Evolutionary conservation across 2,329 filamentous ascomycete species (phyloP).

Genomic region (Diaporthe australafricana): DNA sequence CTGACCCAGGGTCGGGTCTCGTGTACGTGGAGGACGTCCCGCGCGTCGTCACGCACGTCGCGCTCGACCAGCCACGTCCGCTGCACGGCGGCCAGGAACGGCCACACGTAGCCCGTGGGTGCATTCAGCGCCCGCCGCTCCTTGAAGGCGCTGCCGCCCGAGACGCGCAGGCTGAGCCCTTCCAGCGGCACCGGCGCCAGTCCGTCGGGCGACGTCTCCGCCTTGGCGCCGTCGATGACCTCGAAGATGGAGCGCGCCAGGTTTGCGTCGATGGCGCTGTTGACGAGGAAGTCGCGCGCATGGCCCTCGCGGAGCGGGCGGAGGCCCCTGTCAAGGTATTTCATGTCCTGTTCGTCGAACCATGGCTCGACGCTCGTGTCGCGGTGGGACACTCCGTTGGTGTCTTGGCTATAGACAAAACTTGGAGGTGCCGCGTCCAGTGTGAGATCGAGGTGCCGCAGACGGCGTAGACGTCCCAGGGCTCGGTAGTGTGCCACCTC

Average conservation of each 20-base stretch:
- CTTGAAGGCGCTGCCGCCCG: too few relatives aligned
- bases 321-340: neutral
- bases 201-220: neutral
- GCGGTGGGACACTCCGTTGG: too few relatives aligned
- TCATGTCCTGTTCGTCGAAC: conserved; percentile 26
- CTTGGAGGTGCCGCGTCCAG: conserved; percentile 18
- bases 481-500: conserved; percentile 31
- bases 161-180: neutral
- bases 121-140: neutral
- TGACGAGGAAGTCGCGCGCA: conserved; percentile 19
- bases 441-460: conserved; percentile 10
- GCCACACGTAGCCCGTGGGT: neutral
- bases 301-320: conserved; percentile 29
- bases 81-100: conserved; percentile 25
- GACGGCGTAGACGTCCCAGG: conserved; percentile 26
- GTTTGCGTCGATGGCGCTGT: conserved; percentile 33
- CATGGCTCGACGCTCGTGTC: conserved; percentile 26
- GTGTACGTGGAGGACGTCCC: conserved; percentile 25
- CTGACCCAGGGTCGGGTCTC: too few relatives aligned
- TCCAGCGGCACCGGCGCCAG: conserved; percentile 16
- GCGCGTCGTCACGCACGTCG: conserved; percentile 29
- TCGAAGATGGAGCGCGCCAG: conserved; percentile 34
- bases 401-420: too few relatives aligned
- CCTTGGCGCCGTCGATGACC: conserved; percentile 23
- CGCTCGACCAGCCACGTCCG: conserved; percentile 30